Evolutionary conservation across 2,329 filamentous ascomycete species (phyloP).

Genomic region (Penicillium sp.): DNA sequence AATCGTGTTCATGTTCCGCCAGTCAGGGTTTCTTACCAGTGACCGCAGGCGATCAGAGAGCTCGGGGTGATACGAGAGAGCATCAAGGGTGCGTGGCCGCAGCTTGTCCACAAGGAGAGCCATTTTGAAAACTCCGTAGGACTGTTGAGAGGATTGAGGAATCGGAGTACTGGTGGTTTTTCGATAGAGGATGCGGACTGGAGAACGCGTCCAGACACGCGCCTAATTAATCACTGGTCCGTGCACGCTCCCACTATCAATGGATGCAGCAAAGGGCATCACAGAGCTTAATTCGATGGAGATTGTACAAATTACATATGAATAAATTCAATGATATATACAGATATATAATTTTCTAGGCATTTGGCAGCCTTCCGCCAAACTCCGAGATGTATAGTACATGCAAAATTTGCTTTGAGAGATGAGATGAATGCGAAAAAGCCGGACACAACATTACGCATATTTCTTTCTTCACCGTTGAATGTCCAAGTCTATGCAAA

Average conservation of each 20-base stretch:
- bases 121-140: constrained; percentile 44
- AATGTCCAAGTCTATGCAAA: neutral
- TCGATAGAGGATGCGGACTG: constrained; percentile 17
- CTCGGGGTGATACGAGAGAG: constrained; percentile 81
- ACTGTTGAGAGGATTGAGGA: neutral
- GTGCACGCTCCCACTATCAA: constrained; percentile 24
- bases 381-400: constrained; percentile 19
- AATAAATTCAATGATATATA: constrained; percentile 1
- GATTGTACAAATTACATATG: neutral
- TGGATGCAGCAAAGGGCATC: neutral
- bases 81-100: constrained; percentile 50
- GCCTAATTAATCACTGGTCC: constrained; percentile 39
- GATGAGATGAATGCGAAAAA: constrained; percentile 14
- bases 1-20: constrained; percentile 1
- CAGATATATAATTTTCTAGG: constrained; percentile 1
- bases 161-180: neutral
- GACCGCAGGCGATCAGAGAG: constrained; percentile 83
- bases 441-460: neutral
- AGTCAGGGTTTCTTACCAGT: constrained; percentile 57
- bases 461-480: neutral
- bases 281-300: neutral
- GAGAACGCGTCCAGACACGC: constrained; percentile 40
- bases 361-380: neutral
- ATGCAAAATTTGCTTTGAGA: constrained; percentile 15
- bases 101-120: constrained; percentile 65